Conservation (phyloP, 768 basidiomycete genomes). For the Hericium coralloides region DNA sequence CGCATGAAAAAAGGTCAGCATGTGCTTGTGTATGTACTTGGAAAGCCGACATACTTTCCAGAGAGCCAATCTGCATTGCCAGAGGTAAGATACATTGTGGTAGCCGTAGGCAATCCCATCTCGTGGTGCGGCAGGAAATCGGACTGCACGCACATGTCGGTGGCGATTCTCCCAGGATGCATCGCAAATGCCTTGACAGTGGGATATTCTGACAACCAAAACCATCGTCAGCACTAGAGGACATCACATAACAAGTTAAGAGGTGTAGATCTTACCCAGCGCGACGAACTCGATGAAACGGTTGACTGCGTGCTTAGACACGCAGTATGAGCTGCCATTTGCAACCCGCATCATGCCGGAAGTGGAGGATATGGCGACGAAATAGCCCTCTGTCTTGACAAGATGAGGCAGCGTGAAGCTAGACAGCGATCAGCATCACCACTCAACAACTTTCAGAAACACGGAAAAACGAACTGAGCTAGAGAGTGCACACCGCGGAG, state of each 20-base stretch:
- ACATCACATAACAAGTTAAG: background rate
- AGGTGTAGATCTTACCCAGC: slow-evolving; percentile 16
- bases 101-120: background rate
- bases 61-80: background rate
- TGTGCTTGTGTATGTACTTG: background rate
- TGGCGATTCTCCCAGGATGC: background rate
- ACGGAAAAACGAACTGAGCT: background rate
- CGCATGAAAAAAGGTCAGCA: background rate
- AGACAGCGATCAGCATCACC: background rate
- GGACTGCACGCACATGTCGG: background rate
- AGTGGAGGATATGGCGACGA: background rate
- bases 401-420: slow-evolving; percentile 4
- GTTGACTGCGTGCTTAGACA: slow-evolving; percentile 2
- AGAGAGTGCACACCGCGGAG: slow-evolving; percentile 5
- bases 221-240: background rate
- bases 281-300: slow-evolving; percentile 3
- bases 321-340: slow-evolving; percentile 2
- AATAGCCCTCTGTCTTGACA: slow-evolving; percentile 1
- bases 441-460: too few relatives aligned
- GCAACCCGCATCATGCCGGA: background rate
- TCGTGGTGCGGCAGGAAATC: background rate
- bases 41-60: background rate
- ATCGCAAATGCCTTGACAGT: background rate
- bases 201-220: background rate
- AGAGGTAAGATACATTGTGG: background rate